Percentiles rank a stretch among this genome's conserved stretches.
Evolutionary conservation across 1,284 basidiomycete species (phyloP).

Genomic region (Golubevia pallescens): DNA sequence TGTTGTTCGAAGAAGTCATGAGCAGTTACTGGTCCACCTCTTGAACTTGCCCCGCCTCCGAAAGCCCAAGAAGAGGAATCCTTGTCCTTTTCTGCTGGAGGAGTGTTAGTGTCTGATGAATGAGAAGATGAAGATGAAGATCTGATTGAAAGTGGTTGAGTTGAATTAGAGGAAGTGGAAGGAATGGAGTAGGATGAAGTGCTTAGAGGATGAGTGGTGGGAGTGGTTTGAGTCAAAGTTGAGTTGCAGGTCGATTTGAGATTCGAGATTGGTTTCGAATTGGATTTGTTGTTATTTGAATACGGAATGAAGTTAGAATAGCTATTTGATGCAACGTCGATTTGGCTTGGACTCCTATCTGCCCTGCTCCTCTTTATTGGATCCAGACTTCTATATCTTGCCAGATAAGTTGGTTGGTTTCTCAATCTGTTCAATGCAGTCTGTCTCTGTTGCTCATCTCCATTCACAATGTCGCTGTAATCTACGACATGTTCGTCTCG

Average conservation of each 20-base stretch:
- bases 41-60: constrained; percentile 32
- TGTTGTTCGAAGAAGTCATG: not conserved
- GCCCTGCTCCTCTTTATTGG: not conserved
- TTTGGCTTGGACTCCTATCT: not conserved
- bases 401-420: not conserved
- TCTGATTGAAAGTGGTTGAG: not conserved
- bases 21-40: constrained; percentile 21
- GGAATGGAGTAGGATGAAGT: not conserved
- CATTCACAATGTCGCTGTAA: not conserved
- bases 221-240: not conserved
- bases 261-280: no score
- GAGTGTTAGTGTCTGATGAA: not conserved
- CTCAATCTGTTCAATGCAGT: not conserved
- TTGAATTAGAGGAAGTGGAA: not conserved
- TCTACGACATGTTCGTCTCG: not conserved
- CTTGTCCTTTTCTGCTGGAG: constrained; percentile 6
- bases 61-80: constrained; percentile 26
- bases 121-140: not conserved
- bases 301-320: not conserved
- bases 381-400: not conserved
- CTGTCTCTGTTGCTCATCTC: not conserved
- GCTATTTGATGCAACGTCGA: not conserved
- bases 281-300: no score
- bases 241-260: not conserved
- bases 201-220: not conserved